These are phyloP conservation scores for Backusella morwellensis DNA, from an alignment of 192 early-diverging fungal species.

Conservation along the genomic window DNA sequence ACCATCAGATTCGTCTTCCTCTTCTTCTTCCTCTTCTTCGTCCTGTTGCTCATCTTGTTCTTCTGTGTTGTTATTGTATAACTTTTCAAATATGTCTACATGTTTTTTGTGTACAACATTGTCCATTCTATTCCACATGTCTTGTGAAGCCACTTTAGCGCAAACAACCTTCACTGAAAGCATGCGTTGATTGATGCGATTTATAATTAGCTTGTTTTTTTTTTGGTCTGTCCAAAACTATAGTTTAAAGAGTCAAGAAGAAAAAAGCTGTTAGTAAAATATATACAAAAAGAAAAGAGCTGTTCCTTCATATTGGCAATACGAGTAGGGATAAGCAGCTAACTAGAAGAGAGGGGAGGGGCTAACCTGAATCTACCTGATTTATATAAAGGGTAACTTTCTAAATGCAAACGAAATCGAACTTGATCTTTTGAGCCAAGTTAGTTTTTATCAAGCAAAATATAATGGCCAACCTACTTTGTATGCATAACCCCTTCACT, in stretches of 20 bases:
- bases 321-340: no score
- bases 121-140: constrained; percentile 19
- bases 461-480: background rate
- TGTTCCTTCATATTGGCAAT: no score
- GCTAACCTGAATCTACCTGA: constrained; percentile 4
- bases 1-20: background rate
- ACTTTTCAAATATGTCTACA: constrained; percentile 8
- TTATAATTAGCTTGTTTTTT: background rate
- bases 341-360: background rate
- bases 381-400: background rate
- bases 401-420: constrained; percentile 2
- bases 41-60: background rate
- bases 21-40: background rate
- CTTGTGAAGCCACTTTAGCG: constrained; percentile 6
- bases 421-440: background rate
- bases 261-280: background rate
- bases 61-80: background rate
- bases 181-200: background rate
- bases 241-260: background rate
- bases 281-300: no score
- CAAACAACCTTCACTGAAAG: constrained; percentile 6
- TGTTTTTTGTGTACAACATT: constrained; percentile 8
- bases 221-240: background rate
- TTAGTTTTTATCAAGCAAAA: background rate
- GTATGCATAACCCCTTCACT: constrained; percentile 6